These are phyloP conservation scores for Tillandsia leiboldiana DNA, from an alignment of 176 grass and related monocot genomes.

Conservation along the genomic window DNA sequence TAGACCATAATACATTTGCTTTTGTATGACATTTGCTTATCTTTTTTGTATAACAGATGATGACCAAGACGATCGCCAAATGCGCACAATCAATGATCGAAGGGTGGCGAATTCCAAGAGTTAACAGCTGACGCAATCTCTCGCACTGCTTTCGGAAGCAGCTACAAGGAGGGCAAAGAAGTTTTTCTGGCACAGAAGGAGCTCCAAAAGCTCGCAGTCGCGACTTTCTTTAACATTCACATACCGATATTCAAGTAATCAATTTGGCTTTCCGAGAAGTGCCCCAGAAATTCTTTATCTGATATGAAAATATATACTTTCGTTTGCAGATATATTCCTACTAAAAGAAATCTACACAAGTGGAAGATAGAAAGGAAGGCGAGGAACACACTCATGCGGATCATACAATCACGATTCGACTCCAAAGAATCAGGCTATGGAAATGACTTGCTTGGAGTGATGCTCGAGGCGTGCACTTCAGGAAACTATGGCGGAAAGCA, in stretches of 20 bases:
- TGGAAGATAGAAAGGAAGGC: conserved; percentile 24
- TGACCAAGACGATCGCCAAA: conserved; percentile 39
- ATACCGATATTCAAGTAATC: conserved; percentile 21
- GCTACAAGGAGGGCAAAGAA: conserved; percentile 31
- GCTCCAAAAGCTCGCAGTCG: conserved; percentile 31
- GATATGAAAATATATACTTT: not conserved
- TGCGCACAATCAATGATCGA: conserved; percentile 36
- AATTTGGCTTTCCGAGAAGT: not conserved
- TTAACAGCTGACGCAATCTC: conserved; percentile 55
- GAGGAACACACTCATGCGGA: conserved; percentile 19
- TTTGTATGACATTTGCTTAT: too few relatives aligned
- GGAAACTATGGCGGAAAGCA: conserved; percentile 1
- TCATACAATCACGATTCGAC: conserved; percentile 18
- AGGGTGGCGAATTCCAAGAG: conserved; percentile 48
- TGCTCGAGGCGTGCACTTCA: conserved; percentile 20
- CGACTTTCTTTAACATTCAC: conserved; percentile 12
- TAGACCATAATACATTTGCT: too few relatives aligned
- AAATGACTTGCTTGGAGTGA: conserved; percentile 36
- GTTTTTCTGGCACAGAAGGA: conserved; percentile 40
- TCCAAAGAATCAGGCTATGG: conserved; percentile 19
- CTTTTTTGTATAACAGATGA: conserved; percentile 21
- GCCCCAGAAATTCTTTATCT: not conserved
- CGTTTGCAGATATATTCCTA: conserved; percentile 21
- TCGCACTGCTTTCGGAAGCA: conserved; percentile 50
- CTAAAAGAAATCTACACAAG: conserved; percentile 15